phyloP scores from a whole-genome alignment of 345 rosid genomes.

The Euphorbia pulcherrima region DNA sequence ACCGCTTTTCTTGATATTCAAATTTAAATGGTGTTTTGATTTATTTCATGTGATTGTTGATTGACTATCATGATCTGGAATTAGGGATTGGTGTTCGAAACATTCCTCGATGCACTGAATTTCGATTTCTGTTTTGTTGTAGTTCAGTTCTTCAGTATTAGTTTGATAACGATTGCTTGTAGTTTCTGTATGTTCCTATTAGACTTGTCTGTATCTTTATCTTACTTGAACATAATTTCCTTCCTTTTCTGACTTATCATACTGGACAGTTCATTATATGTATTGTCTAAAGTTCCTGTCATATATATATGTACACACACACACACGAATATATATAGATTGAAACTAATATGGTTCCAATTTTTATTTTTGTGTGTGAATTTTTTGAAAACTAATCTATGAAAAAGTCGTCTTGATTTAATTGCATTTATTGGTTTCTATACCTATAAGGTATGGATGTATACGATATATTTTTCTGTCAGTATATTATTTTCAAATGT shows the following conservation, averaged over 20 bases:
- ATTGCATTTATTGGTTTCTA: not conserved
- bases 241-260: not conserved
- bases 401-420: not conserved
- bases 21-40: slow-evolving; percentile 4
- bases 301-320: too few species aligned
- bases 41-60: not conserved
- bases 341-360: not conserved
- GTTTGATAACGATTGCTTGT: not conserved
- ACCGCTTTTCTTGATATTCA: not conserved
- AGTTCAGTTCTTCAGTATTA: not conserved
- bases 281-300: not conserved
- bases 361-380: not conserved
- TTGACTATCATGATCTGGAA: not conserved
- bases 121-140: not conserved
- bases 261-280: too few species aligned
- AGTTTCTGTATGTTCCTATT: not conserved
- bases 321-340: too few species aligned
- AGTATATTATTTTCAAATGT: not conserved
- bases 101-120: not conserved
- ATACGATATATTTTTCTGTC: not conserved
- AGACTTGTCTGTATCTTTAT: not conserved
- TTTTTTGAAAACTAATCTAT: not conserved
- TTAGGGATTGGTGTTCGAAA: not conserved
- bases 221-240: not conserved
- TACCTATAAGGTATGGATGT: not conserved